phyloP scores from a whole-genome alignment of 192 early-diverging fungal species.

The Obelidium mucronatum region DNA sequence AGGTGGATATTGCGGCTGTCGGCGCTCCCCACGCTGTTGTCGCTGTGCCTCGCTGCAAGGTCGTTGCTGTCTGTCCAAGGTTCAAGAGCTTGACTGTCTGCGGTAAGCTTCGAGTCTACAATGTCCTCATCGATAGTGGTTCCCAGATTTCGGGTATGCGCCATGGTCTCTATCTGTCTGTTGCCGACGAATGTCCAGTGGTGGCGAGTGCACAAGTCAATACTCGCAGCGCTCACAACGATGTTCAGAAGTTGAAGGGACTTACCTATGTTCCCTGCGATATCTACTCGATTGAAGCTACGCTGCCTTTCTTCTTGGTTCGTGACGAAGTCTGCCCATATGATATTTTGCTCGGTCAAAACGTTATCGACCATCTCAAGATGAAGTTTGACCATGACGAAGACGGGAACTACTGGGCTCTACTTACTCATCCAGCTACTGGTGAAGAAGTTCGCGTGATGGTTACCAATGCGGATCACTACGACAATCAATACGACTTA shows the following conservation, averaged over 20 bases:
- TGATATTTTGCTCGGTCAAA: neutral
- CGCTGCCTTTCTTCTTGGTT: neutral
- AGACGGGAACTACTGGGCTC: neutral
- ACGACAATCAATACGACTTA: neutral
- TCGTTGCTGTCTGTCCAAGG: neutral
- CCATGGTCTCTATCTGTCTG: neutral
- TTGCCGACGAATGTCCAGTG: neutral
- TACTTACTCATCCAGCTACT: neutral
- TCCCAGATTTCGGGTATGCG: neutral
- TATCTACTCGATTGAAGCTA: neutral
- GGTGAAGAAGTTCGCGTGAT: neutral
- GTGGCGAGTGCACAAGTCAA: neutral
- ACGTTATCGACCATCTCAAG: neutral
- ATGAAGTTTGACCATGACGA: neutral
- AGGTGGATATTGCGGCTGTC: neutral
- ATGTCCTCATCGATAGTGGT: neutral
- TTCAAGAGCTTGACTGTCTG: neutral
- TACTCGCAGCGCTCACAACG: neutral
- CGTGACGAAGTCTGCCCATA: neutral
- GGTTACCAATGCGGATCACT: neutral
- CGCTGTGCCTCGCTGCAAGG: neutral
- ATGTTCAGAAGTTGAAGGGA: neutral
- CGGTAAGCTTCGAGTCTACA: neutral
- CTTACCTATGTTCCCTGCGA: neutral
- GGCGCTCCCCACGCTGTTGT: neutral